Percentiles rank a stretch among this genome's conserved stretches.
Evolutionary conservation across 2,329 filamentous ascomycete genomes (phyloP).

Genomic region (Lachnellula hyalina): DNA sequence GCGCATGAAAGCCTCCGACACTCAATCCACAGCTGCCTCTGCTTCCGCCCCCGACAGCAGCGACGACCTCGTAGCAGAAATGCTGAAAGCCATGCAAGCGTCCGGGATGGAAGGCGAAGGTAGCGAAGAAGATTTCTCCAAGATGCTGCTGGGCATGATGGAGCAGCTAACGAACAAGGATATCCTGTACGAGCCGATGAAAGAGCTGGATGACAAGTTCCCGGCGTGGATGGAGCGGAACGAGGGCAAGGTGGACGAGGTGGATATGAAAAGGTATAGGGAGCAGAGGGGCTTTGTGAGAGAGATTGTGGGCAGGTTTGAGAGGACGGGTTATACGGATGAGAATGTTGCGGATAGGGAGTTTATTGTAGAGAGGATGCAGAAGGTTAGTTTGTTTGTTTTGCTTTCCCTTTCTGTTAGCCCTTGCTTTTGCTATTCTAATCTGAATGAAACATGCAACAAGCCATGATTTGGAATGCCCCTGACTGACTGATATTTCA

Average conservation of each 20-base stretch:
- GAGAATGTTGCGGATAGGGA: constrained; percentile 75
- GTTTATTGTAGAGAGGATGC: constrained; percentile 96
- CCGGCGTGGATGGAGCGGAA: constrained; percentile 84
- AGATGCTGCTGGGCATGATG: constrained; percentile 98
- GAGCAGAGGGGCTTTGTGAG: constrained; percentile 73
- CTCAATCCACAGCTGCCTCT: constrained; percentile 74
- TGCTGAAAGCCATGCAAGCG: constrained; percentile 82
- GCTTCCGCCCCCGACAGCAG: constrained; percentile 50
- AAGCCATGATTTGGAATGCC: too few species aligned
- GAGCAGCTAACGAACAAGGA: constrained; percentile 98
- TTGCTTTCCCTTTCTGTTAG: neutral
- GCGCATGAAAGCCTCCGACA: constrained; percentile 85
- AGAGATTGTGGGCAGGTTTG: constrained; percentile 87
- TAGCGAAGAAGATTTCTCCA: constrained; percentile 81
- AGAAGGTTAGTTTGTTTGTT: constrained; percentile 60
- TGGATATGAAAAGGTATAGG: constrained; percentile 74
- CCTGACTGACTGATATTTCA: neutral
- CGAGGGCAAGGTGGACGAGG: constrained; percentile 54
- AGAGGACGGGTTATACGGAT: constrained; percentile 75
- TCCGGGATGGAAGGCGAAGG: constrained; percentile 51
- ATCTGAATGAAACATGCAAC: too few species aligned
- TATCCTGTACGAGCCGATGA: constrained; percentile 97
- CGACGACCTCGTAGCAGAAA: constrained; percentile 83
- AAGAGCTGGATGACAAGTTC: constrained; percentile 90
- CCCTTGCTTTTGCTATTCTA: too few species aligned